Base-by-base conservation (phyloP, 345 rosid species). In the Aethionema arabicum region DNA sequence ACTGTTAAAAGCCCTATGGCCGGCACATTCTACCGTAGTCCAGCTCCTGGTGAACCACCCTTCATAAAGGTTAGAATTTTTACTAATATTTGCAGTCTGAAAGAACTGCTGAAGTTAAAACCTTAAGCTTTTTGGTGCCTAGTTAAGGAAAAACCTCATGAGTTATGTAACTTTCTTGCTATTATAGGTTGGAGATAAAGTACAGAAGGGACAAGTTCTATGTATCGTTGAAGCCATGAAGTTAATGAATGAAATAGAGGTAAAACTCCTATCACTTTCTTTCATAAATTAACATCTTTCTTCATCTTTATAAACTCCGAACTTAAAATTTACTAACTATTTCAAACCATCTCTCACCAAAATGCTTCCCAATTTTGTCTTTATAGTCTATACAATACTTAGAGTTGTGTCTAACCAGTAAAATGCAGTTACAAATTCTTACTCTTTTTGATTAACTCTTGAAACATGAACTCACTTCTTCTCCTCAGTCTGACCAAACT, bases 191-290 rank as follows among this genome's bases (percentile, higher is more conserved):
- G 97, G 97, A 73, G 97, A 90, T 72, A 90, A 87, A 81, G 93
- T 90, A 69, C 83, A 85, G 82, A 90, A 90, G 72, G 97, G 97
- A 21, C 95, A 87, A 73, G 87, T 83, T 50, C 13, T 90, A 11
- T 90, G 95, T 84, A 85, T 90, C 30, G 80, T 90, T 33, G 95
- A 90, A 62, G 97, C 97, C 78, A 90, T 87, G 97, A 90, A 90
- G 75, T 68, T 90, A 75, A 90, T 90, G 97, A 90, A 90, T 59
- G 97, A 87, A 72, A 90, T 90, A 63, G 97, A 90, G 79, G 97
- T 81, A 74, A 82, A 21, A 85, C 61, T 50, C 32, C 30, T 55
- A 8, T 38, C 46, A 46, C 52, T 33, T 69, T 29, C 35, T 37
- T 32, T 11, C 45, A 56, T 50, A 11, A 52, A 44, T 4, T 41